phyloP scores from a whole-genome alignment of 2,329 filamentous ascomycete genomes.

The Alternaria longipes region DNA sequence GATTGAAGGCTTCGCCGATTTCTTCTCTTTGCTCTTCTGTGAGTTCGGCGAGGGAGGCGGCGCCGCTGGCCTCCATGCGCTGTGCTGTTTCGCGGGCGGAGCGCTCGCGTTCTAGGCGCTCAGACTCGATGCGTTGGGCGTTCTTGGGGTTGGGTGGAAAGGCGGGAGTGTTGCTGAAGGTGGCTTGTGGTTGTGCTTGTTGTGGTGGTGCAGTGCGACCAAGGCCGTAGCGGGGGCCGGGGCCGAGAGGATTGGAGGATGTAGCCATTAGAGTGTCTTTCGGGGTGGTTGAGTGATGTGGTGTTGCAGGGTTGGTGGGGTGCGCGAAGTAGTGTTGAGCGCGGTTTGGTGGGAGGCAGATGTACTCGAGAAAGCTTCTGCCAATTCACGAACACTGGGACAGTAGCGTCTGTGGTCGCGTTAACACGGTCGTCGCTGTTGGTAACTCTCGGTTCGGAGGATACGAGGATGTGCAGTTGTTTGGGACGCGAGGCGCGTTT shows the following conservation, averaged over 20 bases:
- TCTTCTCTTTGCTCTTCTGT: slow-evolving; percentile 92
- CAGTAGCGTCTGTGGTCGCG: slow-evolving; percentile 5
- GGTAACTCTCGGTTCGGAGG: slow-evolving; percentile 8
- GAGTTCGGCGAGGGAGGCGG: slow-evolving; percentile 65
- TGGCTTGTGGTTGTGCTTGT: slow-evolving; percentile 30
- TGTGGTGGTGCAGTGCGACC: slow-evolving; percentile 42
- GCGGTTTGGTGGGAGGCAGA: not conserved
- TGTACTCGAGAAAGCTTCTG: not conserved
- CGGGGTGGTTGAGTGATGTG: slow-evolving; percentile 2
- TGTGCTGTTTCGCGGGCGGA: slow-evolving; percentile 47
- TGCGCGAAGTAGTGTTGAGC: slow-evolving; percentile 10
- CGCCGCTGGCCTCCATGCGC: slow-evolving; percentile 55
- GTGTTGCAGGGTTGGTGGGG: slow-evolving; percentile 12
- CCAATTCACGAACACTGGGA: not conserved
- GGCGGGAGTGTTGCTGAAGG: slow-evolving; percentile 43
- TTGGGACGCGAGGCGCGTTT: slow-evolving; percentile 32
- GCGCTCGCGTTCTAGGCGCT: slow-evolving; percentile 54
- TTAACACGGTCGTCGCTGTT: slow-evolving; percentile 17
- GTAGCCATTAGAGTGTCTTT: slow-evolving; percentile 58
- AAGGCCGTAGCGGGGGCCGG: slow-evolving; percentile 64
- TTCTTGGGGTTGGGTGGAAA: slow-evolving; percentile 56
- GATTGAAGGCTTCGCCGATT: slow-evolving; percentile 93
- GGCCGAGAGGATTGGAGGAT: slow-evolving; percentile 62
- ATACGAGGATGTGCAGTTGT: slow-evolving; percentile 15
- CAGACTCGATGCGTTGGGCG: slow-evolving; percentile 52